Evolutionary conservation across 352 stramenopile species (phyloP), one percentile per base, ranked within the genome.

Genomic region (Phytophthora sp.): DNA sequence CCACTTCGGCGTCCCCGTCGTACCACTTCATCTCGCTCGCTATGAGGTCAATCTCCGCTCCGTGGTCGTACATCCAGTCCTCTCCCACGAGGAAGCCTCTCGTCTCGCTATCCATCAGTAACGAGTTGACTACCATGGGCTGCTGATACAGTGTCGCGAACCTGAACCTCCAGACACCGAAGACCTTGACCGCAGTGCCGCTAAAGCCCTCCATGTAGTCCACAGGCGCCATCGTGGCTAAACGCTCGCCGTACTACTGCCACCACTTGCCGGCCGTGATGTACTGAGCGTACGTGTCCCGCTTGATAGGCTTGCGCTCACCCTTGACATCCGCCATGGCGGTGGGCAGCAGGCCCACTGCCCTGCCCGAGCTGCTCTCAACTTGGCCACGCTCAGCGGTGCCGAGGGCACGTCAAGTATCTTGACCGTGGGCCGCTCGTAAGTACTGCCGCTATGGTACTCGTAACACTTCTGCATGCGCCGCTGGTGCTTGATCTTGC

Each of bases 11-110:
- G 12, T 42, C 56, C 1, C 16, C 13, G 0, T 21, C 18, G n/a
- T 27, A 64, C 45, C 45, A 64, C 35, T 64, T 57, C 57, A 64
- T 57, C 27, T 64, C 56, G 1, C 56, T 31, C 0, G 57, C 21
- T 1, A 20, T 30, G 45, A 64, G 57, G 26, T 57, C 57, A 6
- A 64, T 57, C 57, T 52, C 57, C 6, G 57, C 45, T 1, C 46
- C 57, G 1, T 39, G 21, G 0, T 24, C 0, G 0, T 38, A 13
- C 57, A 64, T 57, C 57, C 57, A 64, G 6, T 57, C 45, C 27
- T 56, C 45, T 2, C 45, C 41, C 0, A 62, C 24, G 20, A 62
- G 5, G 4, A 62, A 53, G 3, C 46, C 54, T 3, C 7, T 5
- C 1, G 45, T 11, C 0, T 4, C 45, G 3, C 57, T 9, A 0